Evolutionary conservation across 805 yeast genomes (phyloP).

Genomic region (Lipomyces chichibuensis): DNA sequence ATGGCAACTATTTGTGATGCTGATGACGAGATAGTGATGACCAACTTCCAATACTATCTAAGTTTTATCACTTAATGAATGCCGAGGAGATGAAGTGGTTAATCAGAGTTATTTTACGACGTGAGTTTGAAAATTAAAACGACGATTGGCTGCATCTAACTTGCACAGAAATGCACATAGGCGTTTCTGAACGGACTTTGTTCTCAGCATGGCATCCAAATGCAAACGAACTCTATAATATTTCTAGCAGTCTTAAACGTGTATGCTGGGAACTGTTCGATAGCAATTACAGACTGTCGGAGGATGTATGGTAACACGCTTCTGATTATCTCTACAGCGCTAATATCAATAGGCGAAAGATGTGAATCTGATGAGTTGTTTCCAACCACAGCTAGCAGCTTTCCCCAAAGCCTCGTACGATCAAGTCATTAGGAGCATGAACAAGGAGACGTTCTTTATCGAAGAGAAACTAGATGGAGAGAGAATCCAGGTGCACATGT

Average conservation of each 20-base stretch:
- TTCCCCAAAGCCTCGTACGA: slow-evolving; percentile 57
- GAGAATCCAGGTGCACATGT: slow-evolving; percentile 75
- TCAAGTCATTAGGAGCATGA: slow-evolving; percentile 47
- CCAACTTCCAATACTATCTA: slow-evolving; percentile 52
- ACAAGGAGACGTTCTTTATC: slow-evolving; percentile 57
- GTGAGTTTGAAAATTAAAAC: slow-evolving; percentile 49
- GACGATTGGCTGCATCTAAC: too few relatives aligned
- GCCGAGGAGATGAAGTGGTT: slow-evolving; percentile 69
- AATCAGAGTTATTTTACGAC: slow-evolving; percentile 63
- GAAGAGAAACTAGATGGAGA: slow-evolving; percentile 97
- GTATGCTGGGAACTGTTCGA: slow-evolving; percentile 64
- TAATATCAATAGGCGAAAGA: slow-evolving; percentile 43
- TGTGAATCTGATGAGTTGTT: slow-evolving; percentile 56
- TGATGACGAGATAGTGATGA: slow-evolving; percentile 38
- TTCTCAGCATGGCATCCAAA: slow-evolving; percentile 76
- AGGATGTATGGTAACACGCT: slow-evolving; percentile 47
- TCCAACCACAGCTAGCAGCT: slow-evolving; percentile 75
- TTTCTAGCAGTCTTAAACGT: slow-evolving; percentile 63
- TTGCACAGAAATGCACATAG: slow-evolving; percentile 46
- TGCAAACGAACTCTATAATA: slow-evolving; percentile 63
- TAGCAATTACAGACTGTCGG: slow-evolving; percentile 51
- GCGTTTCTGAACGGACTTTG: slow-evolving; percentile 62
- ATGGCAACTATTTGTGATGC: background rate
- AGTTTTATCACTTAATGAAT: slow-evolving; percentile 58
- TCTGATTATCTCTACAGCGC: slow-evolving; percentile 17